phyloP scores from a whole-genome alignment of 768 basidiomycete species.

The Lactarius hatsudake region DNA sequence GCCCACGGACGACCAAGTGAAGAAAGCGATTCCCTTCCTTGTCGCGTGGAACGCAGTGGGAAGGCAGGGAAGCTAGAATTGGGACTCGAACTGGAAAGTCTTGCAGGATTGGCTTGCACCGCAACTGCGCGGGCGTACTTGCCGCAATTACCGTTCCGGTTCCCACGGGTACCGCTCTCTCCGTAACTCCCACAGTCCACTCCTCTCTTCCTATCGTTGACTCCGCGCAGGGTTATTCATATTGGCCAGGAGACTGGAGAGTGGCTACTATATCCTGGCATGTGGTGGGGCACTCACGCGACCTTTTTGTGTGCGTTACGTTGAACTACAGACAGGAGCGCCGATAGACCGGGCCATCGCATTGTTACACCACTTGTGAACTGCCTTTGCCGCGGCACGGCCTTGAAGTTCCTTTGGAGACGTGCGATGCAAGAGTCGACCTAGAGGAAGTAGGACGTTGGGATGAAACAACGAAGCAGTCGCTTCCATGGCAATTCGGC shows the following conservation, averaged over 20 bases:
- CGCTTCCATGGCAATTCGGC: not conserved
- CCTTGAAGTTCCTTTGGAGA: not conserved
- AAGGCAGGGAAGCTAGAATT: not conserved
- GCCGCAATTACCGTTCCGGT: not conserved
- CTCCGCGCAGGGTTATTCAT: not conserved
- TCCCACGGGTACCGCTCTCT: not conserved
- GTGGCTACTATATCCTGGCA: not conserved
- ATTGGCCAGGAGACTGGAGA: not conserved
- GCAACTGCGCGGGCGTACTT: not conserved
- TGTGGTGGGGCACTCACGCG: not conserved
- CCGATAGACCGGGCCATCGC: not conserved
- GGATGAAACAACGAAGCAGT: not conserved
- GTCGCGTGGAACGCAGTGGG: constrained; percentile 4
- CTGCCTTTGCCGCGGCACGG: not conserved
- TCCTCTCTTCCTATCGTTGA: not conserved
- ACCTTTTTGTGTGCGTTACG: not conserved
- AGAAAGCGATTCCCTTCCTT: constrained; percentile 1
- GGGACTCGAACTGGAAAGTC: not conserved
- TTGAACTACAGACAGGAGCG: too few relatives aligned
- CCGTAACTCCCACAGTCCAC: not conserved
- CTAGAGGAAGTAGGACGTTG: not conserved
- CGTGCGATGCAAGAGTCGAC: not conserved
- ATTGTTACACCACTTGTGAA: not conserved
- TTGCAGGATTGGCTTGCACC: not conserved
- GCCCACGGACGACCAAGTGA: not conserved